phyloP scores from a whole-genome alignment of 805 yeast species.

The Zygoascus biomembranicola region DNA sequence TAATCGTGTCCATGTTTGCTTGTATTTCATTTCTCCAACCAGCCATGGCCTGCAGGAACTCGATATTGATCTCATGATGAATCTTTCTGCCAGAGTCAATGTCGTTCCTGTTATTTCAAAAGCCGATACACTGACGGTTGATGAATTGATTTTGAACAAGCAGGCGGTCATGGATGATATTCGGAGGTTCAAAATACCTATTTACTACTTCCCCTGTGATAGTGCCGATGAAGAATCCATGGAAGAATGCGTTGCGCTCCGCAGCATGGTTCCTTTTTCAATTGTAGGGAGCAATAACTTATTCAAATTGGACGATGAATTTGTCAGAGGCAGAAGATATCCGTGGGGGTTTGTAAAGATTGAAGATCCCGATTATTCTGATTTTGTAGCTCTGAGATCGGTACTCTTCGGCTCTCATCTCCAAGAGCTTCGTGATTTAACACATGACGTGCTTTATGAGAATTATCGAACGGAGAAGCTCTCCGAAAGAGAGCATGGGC shows the following conservation, averaged over 20 bases:
- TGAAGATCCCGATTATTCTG: constrained; percentile 33
- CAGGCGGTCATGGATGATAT: constrained; percentile 48
- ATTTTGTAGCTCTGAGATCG: constrained; percentile 41
- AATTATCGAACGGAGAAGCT: constrained; percentile 58
- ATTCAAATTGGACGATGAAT: constrained; percentile 31
- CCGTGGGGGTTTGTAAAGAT: constrained; percentile 60
- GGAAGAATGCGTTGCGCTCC: constrained; percentile 31
- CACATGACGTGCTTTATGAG: constrained; percentile 56
- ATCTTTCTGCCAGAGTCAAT: constrained; percentile 65
- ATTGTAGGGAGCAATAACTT: constrained; percentile 42
- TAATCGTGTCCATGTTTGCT: constrained; percentile 71
- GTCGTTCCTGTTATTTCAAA: constrained; percentile 76
- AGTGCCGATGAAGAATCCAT: constrained; percentile 39
- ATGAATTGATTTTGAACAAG: constrained; percentile 54
- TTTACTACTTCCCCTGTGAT: constrained; percentile 68
- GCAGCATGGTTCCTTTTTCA: constrained; percentile 51
- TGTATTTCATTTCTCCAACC: constrained; percentile 63
- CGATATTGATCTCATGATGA: constrained; percentile 64
- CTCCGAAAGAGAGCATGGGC: constrained; percentile 26
- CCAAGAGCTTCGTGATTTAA: constrained; percentile 51
- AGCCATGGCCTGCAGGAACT: constrained; percentile 49
- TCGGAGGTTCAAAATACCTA: constrained; percentile 47
- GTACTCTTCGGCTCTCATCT: constrained; percentile 73
- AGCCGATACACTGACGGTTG: constrained; percentile 66
- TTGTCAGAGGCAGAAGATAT: constrained; percentile 45